Base-by-base conservation (phyloP, 352 stramenopile genomes). In the Globisporangium middletonii region DNA sequence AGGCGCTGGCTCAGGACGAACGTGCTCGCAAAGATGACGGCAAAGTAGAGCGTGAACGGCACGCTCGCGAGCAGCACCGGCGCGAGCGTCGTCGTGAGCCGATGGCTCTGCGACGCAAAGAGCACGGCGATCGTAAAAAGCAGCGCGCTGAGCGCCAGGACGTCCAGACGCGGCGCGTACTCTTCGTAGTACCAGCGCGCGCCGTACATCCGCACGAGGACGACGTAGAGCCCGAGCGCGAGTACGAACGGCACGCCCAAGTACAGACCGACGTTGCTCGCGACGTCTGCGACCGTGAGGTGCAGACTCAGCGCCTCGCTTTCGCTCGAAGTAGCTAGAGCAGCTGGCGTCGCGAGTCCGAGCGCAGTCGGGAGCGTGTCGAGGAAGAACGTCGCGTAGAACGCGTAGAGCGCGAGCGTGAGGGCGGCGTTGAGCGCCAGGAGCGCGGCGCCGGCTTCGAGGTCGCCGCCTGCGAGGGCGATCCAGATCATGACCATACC, bases 401-500 rank as follows among this genome's bases (percentile, higher is more conserved):
- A 70, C 27, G 79, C 75, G 52, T 91, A 93, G 15, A 89, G 55
- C 1, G 49, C 72, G 63, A 91, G 73, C 16, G 79, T 77, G 55
- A 82, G 58, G 44, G 88, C 26, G 18, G 82, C 80, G 65, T 93
- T 93, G 50, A 91, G 52, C 2, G 77, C 77, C 41, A 91, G 75
- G 63, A 91, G 80, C 37, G 78, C 73, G 0, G 83, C 72, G 16
- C 80, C 83, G 57, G 86, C 87, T 55, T 86, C 78, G 38, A 79
- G 61, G 59, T 93, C 75, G 1, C 80, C 80, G 2, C 65, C 64
- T 26, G 80, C 78, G 13, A 93, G 62, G 30, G 62, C 66, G 61
- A 84, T 87, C 83, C 80, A 93, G 57, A 93, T 83, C 65, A 93
- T 83, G 56, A 91, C 83, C 83, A 93, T 93, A 19, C 75, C 80